A percentile compares a stretch with the other conserved stretches of the same genome.
These are phyloP conservation scores for Aspergillus ellipticus DNA, from an alignment of 495 filamentous ascomycete genomes.

Conservation along the genomic window DNA sequence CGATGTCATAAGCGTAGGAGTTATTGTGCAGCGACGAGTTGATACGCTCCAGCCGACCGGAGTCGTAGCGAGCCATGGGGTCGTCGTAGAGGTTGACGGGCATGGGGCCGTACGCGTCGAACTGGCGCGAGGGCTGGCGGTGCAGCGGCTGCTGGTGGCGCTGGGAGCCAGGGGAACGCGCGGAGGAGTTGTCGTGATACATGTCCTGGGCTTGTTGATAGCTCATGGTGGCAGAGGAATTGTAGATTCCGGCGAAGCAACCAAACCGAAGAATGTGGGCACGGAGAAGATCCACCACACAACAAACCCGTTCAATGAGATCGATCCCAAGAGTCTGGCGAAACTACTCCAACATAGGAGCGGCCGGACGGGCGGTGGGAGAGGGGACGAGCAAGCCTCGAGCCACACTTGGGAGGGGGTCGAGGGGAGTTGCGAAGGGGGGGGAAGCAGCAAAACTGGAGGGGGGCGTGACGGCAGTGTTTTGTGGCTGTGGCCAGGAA, in stretches of 20 bases:
- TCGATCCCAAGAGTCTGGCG: conserved; percentile 17
- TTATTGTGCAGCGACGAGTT: conserved; percentile 51
- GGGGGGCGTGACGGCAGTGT: conserved; percentile 2
- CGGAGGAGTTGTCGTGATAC: conserved; percentile 58
- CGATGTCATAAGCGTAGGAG: conserved; percentile 56
- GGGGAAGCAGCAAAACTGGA: background rate
- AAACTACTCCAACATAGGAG: conserved; percentile 36
- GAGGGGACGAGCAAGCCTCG: conserved; percentile 5
- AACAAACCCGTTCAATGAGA: conserved; percentile 35
- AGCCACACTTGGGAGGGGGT: background rate
- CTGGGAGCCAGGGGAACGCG: conserved; percentile 59
- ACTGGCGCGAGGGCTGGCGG: conserved; percentile 64
- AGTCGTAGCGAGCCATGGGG: conserved; percentile 57
- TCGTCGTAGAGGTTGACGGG: conserved; percentile 64
- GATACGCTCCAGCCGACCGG: conserved; percentile 56
- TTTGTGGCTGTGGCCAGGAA: background rate
- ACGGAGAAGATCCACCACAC: conserved; percentile 43
- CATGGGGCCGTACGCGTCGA: conserved; percentile 61
- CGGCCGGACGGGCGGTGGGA: conserved; percentile 21
- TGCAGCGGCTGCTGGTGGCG: conserved; percentile 64
- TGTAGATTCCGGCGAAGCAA: conserved; percentile 26
- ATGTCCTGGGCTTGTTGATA: conserved; percentile 58
- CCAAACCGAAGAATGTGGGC: conserved; percentile 40
- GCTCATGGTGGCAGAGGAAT: conserved; percentile 41
- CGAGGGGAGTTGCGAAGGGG: background rate